Percentiles rank a stretch among this genome's conserved stretches.
Conservation (phyloP, 192 early-diverging fungal species). For the Chytriomyces confervae region DNA sequence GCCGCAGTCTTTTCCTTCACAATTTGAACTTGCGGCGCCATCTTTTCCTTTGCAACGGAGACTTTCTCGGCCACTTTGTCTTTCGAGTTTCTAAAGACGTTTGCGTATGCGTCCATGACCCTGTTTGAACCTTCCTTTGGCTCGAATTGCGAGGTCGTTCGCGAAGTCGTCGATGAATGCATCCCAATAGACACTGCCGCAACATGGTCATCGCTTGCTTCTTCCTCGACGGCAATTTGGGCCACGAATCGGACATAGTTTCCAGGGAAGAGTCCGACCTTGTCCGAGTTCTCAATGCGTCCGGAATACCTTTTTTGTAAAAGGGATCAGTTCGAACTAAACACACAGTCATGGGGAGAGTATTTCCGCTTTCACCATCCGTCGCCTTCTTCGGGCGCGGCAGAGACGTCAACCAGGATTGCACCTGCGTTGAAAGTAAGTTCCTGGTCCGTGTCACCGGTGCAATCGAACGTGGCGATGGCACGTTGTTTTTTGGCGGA, state of each 20-base stretch:
- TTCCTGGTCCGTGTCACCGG: slow-evolving; percentile 62
- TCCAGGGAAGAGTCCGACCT: slow-evolving; percentile 63
- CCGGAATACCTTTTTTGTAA: slow-evolving; percentile 39
- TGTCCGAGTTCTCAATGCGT: slow-evolving; percentile 47
- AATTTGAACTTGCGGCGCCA: neutral
- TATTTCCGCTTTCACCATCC: slow-evolving; percentile 49
- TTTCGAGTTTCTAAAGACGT: neutral
- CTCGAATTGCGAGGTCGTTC: no score
- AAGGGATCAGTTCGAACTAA: no score
- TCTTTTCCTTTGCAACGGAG: slow-evolving; percentile 11
- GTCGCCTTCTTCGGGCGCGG: slow-evolving; percentile 52
- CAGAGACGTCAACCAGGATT: slow-evolving; percentile 50
- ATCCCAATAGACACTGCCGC: neutral
- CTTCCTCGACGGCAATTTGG: neutral
- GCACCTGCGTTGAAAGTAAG: slow-evolving; percentile 63
- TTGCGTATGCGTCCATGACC: no score
- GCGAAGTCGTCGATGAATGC: neutral
- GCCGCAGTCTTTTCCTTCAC: neutral
- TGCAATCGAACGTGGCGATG: slow-evolving; percentile 64
- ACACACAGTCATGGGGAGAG: no score
- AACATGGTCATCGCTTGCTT: neutral
- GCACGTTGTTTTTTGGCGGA: slow-evolving; percentile 28
- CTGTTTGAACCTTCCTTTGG: no score
- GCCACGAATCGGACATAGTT: slow-evolving; percentile 57
- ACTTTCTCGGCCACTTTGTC: neutral